Evolutionary conservation across 164 flowering plant species (phyloP).

Genomic region (Dillenia turbinata): DNA sequence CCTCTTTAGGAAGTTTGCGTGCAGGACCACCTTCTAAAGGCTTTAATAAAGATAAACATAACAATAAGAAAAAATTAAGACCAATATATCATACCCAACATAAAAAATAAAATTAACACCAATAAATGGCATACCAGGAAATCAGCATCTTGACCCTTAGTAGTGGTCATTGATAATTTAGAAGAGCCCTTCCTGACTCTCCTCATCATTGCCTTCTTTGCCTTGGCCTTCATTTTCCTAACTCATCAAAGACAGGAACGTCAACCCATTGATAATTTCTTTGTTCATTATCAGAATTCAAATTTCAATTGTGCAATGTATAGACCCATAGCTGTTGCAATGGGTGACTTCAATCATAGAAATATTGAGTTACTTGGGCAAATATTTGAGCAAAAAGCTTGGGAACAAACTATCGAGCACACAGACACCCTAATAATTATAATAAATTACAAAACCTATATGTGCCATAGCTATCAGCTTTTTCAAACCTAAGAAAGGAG

Average conservation of each 20-base stretch:
- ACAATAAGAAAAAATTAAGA: not conserved
- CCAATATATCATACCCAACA: not conserved
- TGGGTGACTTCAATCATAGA: too few species aligned
- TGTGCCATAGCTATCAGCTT: too few species aligned
- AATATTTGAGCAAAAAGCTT: too few species aligned
- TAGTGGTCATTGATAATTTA: slow-evolving; percentile 5
- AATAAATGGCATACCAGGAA: slow-evolving; percentile 36
- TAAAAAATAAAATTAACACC: not conserved
- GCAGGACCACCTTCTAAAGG: slow-evolving; percentile 84
- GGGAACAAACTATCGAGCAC: too few species aligned
- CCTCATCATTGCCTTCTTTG: slow-evolving; percentile 27
- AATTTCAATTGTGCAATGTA: too few species aligned
- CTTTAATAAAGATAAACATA: slow-evolving; percentile 20
- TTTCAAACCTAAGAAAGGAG: too few species aligned
- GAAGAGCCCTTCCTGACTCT: slow-evolving; percentile 22
- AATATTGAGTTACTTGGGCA: too few species aligned
- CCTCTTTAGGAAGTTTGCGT: slow-evolving; percentile 33
- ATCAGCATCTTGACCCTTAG: slow-evolving; percentile 31
- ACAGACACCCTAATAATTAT: too few species aligned
- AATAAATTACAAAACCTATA: too few species aligned
- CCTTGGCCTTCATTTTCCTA: slow-evolving; percentile 22
- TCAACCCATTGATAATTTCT: too few species aligned
- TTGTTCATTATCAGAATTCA: too few species aligned
- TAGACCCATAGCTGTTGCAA: too few species aligned
- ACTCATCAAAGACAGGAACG: not conserved